Evolutionary conservation across 345 rosid species (phyloP), one percentile per base, ranked within the genome.

Genomic region (Rubroshorea leprosula): DNA sequence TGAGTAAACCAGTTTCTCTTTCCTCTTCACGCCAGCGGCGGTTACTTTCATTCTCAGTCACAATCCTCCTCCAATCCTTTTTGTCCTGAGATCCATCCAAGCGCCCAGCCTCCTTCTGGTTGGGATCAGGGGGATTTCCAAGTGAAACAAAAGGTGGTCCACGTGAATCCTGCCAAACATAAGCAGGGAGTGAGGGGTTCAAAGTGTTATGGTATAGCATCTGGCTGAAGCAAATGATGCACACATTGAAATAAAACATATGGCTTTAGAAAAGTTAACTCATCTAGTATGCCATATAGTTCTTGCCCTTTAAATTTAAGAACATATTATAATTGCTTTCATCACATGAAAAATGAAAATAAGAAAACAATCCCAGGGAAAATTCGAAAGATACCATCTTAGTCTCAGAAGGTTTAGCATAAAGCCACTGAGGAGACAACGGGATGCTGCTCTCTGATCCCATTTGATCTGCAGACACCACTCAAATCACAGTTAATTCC

Each of bases 381-480:
- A 15, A 9, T 44, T 44, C 4, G 21, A 57, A 35, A 8, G 18
- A 24, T 73, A 79, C 81, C 73, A 73, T 52, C 78, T 81, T 90
- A 44, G 60, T 65, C 49, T 90, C 97, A 22, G 58, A 78, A 14
- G 91, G 84, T 63, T 85, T 90, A 16, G 83, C 63, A 76, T 87
- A 90, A 39, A 90, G 94, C 97, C 97, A 90, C 67, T 90, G 96
- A 1, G 97, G 97, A 73, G 96, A 87, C 69, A 90, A 65, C 0
- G 97, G 97, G n/a, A 90, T 87, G 79, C 80, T 85, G 80, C 69
- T 87, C 51, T 90, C 97, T 14, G 81, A 65, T 20, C 72, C 70
- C 64, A 68, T 41, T 69, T 75, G 89, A 74, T 87, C 96, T 90
- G 80, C 76, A 69, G 47, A 26, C 43, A 69, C 57, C 44, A 67